Evolutionary conservation across 768 basidiomycete species (phyloP), one percentile per base, ranked within the genome.

Genomic region (Boletus pseudopeckii): DNA sequence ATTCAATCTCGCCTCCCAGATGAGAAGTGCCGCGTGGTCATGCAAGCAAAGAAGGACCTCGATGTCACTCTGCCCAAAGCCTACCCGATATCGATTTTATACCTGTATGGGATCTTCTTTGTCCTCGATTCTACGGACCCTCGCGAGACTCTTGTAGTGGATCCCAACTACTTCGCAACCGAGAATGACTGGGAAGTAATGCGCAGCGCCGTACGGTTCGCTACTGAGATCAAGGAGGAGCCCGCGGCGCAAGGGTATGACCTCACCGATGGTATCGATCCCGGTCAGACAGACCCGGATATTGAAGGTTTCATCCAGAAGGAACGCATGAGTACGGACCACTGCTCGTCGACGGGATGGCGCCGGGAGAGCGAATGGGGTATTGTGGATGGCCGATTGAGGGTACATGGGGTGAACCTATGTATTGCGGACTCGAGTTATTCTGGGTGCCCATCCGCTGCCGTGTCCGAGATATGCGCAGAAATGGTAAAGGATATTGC

Each of bases 381-480:
- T 34, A 76, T 34, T 22, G 15, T 46, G 45, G 45, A 78, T 58
- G 74, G 75, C 45, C 61, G 71, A 26, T 58, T 78, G 15, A 59
- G 69, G 17, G 80, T 82, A 2, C 74, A 81, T 61, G 80, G 81
- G 9, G 64, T 78, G 4, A 72, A 74, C 46, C 56, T 81, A 40
- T 69, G 79, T 42, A 72, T 76, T 36, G 68, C 67, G 24, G 75
- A 75, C 47, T 57, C 62, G 5, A 65, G 60, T 44, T 2, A 64
- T 74, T 32, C 54, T 66, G 5, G 63, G 66, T 7, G 52, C 75
- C 57, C 58, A 64, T 5, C 63, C 3, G 71, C 67, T 2, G 61
- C 64, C 48, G 62, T 72, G 8, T 74, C 69, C 1, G 75, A 76
- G 64, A 72, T 70, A 39, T 74, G 74, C 50, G 73, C 72, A 7